A percentile compares a stretch with the other conserved stretches of the same genome.
Evolutionary conservation across 1,284 basidiomycete genomes (phyloP).

Genomic region (Fereydounia khargensis): DNA sequence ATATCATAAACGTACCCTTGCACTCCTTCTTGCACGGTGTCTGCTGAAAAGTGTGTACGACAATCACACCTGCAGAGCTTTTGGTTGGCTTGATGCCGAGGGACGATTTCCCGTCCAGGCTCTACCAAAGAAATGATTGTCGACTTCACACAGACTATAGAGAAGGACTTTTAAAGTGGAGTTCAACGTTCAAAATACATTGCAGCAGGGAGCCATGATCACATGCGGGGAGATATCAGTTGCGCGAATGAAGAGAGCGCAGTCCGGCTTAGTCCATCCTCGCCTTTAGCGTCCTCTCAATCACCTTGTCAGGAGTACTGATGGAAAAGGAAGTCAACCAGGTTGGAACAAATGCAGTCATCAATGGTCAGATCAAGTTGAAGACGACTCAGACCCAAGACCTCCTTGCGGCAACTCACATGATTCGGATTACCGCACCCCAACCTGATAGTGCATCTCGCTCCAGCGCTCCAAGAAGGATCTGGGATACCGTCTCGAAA

Average conservation of each 20-base stretch:
- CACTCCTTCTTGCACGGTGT: no score
- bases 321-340: not conserved
- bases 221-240: no score
- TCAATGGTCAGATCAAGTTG: not conserved
- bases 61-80: no score
- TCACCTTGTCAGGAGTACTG: constrained; percentile 55
- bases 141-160: no score
- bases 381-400: not conserved
- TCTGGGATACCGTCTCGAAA: constrained; percentile 98
- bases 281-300: constrained; percentile 50
- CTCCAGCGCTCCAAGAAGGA: constrained; percentile 90
- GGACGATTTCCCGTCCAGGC: no score
- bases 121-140: no score
- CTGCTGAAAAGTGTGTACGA: no score
- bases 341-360: constrained; percentile 1
- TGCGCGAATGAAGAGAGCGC: not conserved
- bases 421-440: constrained; percentile 91
- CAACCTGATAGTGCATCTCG: constrained; percentile 95
- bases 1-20: no score
- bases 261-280: constrained; percentile 67
- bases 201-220: no score
- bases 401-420: constrained; percentile 78
- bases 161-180: no score
- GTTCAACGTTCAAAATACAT: no score
- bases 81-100: no score